These are phyloP conservation scores for Pseudoperonospora humuli DNA, from an alignment of 352 stramenopile species.

Conservation along the genomic window DNA sequence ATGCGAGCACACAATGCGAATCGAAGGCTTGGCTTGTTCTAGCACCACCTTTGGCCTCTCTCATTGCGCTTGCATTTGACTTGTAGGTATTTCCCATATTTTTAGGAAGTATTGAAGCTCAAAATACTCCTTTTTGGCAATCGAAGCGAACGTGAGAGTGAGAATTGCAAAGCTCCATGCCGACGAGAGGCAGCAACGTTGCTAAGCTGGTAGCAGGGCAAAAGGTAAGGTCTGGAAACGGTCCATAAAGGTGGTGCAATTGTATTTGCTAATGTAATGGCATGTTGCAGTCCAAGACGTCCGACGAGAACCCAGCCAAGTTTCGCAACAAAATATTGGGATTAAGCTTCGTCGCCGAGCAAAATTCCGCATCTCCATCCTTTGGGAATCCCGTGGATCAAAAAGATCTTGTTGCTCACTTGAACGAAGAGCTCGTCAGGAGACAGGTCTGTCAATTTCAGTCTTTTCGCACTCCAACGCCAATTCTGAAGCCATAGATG, in stretches of 20 bases:
- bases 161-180: slow-evolving; percentile 7
- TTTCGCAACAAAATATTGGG: slow-evolving; percentile 52
- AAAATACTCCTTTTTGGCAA: too few relatives aligned
- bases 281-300: slow-evolving; percentile 6
- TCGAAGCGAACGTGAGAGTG: too few relatives aligned
- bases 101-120: too few relatives aligned
- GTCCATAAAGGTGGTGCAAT: background rate
- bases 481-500: background rate
- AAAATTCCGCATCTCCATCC: slow-evolving; percentile 23
- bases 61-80: too few relatives aligned
- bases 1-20: slow-evolving; percentile 4
- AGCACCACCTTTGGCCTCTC: slow-evolving; percentile 2
- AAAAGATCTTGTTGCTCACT: slow-evolving; percentile 42
- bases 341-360: slow-evolving; percentile 35
- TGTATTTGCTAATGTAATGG: slow-evolving; percentile 4
- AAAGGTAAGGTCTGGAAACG: slow-evolving; percentile 15
- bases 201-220: slow-evolving; percentile 6
- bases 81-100: too few relatives aligned
- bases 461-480: background rate
- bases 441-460: slow-evolving; percentile 26
- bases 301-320: slow-evolving; percentile 39
- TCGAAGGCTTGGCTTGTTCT: background rate
- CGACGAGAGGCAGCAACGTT: slow-evolving; percentile 9
- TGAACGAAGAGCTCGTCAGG: slow-evolving; percentile 53
- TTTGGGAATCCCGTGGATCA: slow-evolving; percentile 27